phyloP scores from a whole-genome alignment of 129 eudicot species.

The Mikania micrantha region DNA sequence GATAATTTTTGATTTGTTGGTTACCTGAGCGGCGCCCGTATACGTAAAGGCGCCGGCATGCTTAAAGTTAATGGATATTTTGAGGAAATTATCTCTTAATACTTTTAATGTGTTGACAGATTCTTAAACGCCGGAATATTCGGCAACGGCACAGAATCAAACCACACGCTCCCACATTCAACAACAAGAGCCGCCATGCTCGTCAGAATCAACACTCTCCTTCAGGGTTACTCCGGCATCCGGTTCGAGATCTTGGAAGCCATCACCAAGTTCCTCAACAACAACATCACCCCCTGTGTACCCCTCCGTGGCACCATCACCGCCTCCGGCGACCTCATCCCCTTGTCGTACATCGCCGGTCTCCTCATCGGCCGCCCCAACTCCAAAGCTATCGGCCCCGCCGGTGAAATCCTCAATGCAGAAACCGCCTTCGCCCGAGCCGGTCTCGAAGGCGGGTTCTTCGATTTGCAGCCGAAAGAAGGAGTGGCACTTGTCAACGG shows the following conservation, averaged over 20 bases:
- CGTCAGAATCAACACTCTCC: slow-evolving; percentile 32
- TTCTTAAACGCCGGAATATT: slow-evolving; percentile 37
- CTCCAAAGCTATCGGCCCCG: slow-evolving; percentile 32
- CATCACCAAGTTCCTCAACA: background rate
- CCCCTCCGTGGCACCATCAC: slow-evolving; percentile 41
- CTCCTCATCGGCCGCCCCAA: slow-evolving; percentile 35
- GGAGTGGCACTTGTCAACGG: background rate
- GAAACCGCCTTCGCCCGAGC: slow-evolving; percentile 27
- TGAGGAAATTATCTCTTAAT: no score
- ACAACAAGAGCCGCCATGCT: slow-evolving; percentile 43
- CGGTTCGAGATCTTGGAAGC: slow-evolving; percentile 7
- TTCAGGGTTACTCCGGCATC: background rate
- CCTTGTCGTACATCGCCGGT: background rate
- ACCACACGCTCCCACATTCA: slow-evolving; percentile 32
- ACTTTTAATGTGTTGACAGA: slow-evolving; percentile 19
- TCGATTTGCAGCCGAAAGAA: background rate
- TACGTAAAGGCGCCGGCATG: no score
- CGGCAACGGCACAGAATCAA: slow-evolving; percentile 27
- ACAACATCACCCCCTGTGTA: slow-evolving; percentile 26
- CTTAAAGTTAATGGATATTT: no score
- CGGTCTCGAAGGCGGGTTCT: slow-evolving; percentile 15
- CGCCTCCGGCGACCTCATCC: slow-evolving; percentile 39
- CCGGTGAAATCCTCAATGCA: slow-evolving; percentile 20
- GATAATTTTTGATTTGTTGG: no score
- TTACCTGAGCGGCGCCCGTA: no score